phyloP scores from a whole-genome alignment of 805 yeast species.

The Alloascoidea hylecoeti region DNA sequence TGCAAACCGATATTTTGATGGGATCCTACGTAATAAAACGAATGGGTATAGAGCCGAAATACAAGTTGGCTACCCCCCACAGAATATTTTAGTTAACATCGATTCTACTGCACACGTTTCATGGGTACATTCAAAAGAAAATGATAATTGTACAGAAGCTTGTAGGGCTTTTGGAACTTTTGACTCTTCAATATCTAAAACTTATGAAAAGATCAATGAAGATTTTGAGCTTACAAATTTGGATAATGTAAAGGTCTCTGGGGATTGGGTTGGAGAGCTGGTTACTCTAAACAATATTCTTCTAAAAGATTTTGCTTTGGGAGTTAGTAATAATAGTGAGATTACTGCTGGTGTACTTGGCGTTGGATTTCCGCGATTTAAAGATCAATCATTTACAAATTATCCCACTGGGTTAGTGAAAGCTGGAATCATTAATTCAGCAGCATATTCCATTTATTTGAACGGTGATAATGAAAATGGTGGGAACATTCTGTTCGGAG shows the following conservation, averaged over 20 bases:
- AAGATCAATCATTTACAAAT: no score
- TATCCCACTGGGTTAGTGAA: no score
- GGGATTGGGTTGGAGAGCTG: slow-evolving; percentile 40
- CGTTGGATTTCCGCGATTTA: slow-evolving; percentile 56
- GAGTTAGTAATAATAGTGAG: slow-evolving; percentile 32
- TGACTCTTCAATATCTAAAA: slow-evolving; percentile 1
- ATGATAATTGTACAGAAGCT: slow-evolving; percentile 18
- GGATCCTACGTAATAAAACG: no score
- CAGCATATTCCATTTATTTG: no score
- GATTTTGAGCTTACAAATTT: slow-evolving; percentile 21
- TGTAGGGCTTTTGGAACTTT: slow-evolving; percentile 1
- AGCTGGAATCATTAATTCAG: no score
- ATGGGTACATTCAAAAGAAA: slow-evolving; percentile 31
- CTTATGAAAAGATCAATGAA: slow-evolving; percentile 13
- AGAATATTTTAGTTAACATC: slow-evolving; percentile 29
- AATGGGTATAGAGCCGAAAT: no score
- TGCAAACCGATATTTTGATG: no score
- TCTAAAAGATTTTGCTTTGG: slow-evolving; percentile 38
- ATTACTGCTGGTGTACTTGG: no score
- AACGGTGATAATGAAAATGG: no score
- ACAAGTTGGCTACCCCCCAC: slow-evolving; percentile 31
- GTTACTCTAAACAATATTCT: slow-evolving; percentile 30
- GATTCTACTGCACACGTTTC: slow-evolving; percentile 55
- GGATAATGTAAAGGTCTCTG: slow-evolving; percentile 24
- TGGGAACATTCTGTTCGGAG: no score